phyloP scores from a whole-genome alignment of 2,329 filamentous ascomycete genomes.

The Trichoderma aggressivum region DNA sequence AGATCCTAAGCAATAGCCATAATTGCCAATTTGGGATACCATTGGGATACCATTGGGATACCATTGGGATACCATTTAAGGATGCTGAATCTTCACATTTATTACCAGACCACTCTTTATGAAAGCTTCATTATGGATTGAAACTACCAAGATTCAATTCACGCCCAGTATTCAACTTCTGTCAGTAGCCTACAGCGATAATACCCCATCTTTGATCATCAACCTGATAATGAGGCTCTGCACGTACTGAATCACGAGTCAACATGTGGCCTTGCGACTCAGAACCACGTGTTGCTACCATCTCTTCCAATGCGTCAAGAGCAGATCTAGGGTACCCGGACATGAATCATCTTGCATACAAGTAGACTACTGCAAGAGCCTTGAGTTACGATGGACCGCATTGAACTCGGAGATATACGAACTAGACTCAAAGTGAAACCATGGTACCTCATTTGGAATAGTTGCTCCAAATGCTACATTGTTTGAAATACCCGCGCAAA shows the following conservation, averaged over 20 bases:
- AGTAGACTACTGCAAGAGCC: background rate
- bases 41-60: background rate
- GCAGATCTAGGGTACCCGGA: background rate
- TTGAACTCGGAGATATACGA: background rate
- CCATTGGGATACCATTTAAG: background rate
- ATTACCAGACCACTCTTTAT: background rate
- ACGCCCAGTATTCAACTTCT: background rate
- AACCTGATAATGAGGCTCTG: background rate
- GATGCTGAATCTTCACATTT: background rate
- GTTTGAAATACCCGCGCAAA: background rate
- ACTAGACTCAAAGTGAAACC: background rate
- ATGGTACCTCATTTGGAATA: background rate
- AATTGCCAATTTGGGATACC: background rate
- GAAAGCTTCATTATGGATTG: background rate
- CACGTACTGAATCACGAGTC: background rate
- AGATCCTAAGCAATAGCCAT: background rate
- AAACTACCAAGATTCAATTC: background rate
- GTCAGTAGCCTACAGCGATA: background rate
- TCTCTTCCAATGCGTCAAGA: background rate
- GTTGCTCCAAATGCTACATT: background rate
- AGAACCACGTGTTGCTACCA: background rate
- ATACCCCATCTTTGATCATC: background rate
- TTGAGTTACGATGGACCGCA: background rate
- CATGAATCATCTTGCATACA: background rate
- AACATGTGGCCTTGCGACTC: background rate